Evolutionary conservation across 176 grass and related monocot species (phyloP).

Genomic region (Carex parvula): DNA sequence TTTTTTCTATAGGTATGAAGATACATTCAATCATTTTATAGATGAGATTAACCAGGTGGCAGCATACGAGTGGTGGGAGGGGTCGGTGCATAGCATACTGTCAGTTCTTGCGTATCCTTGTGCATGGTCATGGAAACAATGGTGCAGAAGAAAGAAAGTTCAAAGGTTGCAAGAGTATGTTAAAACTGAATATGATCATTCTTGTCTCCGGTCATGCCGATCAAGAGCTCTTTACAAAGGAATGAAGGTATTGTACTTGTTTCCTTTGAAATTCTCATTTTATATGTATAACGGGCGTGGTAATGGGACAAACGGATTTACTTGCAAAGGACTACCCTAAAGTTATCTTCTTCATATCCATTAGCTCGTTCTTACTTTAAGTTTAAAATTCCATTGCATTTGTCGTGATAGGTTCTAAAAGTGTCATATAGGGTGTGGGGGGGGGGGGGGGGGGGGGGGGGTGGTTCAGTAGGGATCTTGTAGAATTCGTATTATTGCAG

Average conservation of each 20-base stretch:
- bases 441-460: too few relatives aligned
- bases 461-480: too few relatives aligned
- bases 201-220: slow-evolving; percentile 93
- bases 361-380: not conserved
- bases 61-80: slow-evolving; percentile 99
- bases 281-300: not conserved
- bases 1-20: slow-evolving; percentile 72
- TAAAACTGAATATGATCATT: slow-evolving; percentile 97
- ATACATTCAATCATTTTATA: slow-evolving; percentile 94
- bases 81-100: slow-evolving; percentile 92
- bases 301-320: not conserved
- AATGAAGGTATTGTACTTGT: slow-evolving; percentile 63
- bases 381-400: not conserved
- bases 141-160: slow-evolving; percentile 88
- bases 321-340: not conserved
- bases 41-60: slow-evolving; percentile 95
- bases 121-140: slow-evolving; percentile 99
- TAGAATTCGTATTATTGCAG: not conserved
- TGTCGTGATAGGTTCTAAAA: not conserved
- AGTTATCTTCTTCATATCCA: not conserved
- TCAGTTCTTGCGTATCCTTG: slow-evolving; percentile 95
- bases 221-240: slow-evolving; percentile 99
- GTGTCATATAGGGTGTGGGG: too few relatives aligned
- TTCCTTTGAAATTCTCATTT: not conserved
- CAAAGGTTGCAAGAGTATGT: slow-evolving; percentile 91